These are phyloP conservation scores for Pyrrhoderma noxium DNA, from an alignment of 1,284 basidiomycete genomes.

Conservation along the genomic window DNA sequence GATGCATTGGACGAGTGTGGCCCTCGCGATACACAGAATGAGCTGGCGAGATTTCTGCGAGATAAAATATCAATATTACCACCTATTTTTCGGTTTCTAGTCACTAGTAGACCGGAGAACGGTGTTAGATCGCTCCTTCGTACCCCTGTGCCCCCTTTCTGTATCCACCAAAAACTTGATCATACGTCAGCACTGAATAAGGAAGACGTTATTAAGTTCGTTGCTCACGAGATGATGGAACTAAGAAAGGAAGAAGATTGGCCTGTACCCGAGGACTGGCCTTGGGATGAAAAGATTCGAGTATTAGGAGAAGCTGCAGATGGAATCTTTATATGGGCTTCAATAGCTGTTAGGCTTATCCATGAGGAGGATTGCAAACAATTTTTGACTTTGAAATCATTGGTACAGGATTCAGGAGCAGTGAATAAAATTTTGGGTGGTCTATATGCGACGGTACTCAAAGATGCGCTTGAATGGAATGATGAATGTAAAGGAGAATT, in stretches of 20 bases:
- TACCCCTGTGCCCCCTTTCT: no score
- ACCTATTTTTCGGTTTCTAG: background rate
- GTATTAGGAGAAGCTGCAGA: constrained; percentile 21
- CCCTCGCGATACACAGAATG: background rate
- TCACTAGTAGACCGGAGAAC: background rate
- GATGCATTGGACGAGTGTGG: constrained; percentile 10
- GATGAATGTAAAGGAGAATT: background rate
- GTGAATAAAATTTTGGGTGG: background rate
- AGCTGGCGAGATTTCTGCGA: background rate
- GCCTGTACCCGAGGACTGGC: background rate
- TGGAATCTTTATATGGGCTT: constrained; percentile 27
- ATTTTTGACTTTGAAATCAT: no score
- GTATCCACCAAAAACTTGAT: no score
- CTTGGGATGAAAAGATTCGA: constrained; percentile 16
- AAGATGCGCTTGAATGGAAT: background rate
- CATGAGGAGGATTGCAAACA: no score
- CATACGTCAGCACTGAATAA: no score
- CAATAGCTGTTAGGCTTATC: constrained; percentile 24
- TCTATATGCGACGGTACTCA: background rate
- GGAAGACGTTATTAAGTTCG: no score
- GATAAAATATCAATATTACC: background rate
- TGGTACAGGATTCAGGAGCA: no score
- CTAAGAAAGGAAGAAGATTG: no score
- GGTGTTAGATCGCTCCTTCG: no score
- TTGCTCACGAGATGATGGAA: no score